Conservation (phyloP, 352 stramenopile species). For the Phytophthora palmivora region DNA sequence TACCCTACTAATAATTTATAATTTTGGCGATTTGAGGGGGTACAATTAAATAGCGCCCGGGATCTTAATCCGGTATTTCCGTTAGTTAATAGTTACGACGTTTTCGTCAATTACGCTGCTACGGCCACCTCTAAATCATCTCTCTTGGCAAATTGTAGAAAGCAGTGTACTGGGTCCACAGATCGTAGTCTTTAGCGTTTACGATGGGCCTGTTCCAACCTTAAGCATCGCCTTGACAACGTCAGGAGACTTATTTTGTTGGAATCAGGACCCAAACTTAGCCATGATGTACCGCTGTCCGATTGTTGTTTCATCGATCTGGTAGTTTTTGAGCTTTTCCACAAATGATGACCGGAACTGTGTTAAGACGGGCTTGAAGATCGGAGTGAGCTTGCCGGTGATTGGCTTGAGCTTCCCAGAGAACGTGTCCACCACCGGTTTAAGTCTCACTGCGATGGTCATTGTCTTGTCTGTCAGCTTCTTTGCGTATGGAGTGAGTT, state of each 20-base stretch:
- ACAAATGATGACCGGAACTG: slow-evolving; percentile 15
- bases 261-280: slow-evolving; percentile 33
- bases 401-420: slow-evolving; percentile 30
- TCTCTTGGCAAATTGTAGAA: slow-evolving; percentile 18
- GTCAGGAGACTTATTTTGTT: slow-evolving; percentile 23
- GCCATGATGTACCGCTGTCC: slow-evolving; percentile 25
- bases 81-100: too few relatives aligned
- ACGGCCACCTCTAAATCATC: slow-evolving; percentile 15
- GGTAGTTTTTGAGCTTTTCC: slow-evolving; percentile 24
- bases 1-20: too few relatives aligned
- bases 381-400: slow-evolving; percentile 21
- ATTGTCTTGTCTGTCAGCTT: slow-evolving; percentile 25
- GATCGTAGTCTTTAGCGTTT: slow-evolving; percentile 29
- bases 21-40: too few relatives aligned
- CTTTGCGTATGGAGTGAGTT: slow-evolving; percentile 6
- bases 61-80: too few relatives aligned
- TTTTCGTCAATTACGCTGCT: too few relatives aligned
- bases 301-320: slow-evolving; percentile 15
- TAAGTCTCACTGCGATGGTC: slow-evolving; percentile 19
- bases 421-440: slow-evolving; percentile 21
- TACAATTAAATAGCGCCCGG: too few relatives aligned
- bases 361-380: slow-evolving; percentile 29
- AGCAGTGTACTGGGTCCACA: slow-evolving; percentile 19
- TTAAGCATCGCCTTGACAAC: slow-evolving; percentile 29
- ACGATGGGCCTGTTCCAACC: slow-evolving; percentile 10